Base-by-base conservation (phyloP, 371 early-diverging fungal species). In the Mucor velutinosus region DNA sequence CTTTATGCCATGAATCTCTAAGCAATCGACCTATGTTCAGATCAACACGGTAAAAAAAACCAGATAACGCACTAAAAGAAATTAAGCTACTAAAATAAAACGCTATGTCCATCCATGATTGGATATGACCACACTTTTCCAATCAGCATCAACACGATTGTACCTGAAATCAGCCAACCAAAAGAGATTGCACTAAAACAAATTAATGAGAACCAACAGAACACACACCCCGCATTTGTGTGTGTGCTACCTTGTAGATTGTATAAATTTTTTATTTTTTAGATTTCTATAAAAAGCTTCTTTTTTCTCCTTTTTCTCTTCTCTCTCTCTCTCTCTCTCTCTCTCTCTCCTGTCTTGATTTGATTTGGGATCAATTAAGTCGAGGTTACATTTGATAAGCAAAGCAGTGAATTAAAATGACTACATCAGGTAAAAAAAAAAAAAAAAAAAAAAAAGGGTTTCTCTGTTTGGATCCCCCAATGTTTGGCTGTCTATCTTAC, bases 81-180 rank as follows among this genome's bases (percentile, higher is more conserved):
- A 8, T 11, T 37, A 37, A 37, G 37, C 37, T 37, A 37, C 37
- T 37, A 37, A 37, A 37, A 37, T 37, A 37, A 37, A 37, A 37
- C 37, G 37, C 37, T 14, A 37, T 37, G 56, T 29, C 23, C 12
- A 39, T 37, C 10, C 21, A 19, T 63, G 64, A 63, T 63, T 63
- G 64, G 64, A 56, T 55, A 17, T 32, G 43, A 17, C 33, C 64
- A 39, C 15, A 21, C 51, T 23, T 51, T 19, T 62, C 68, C 62
- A 67, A 67, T 67, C 68, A 67, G 32, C 33, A 55, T 29, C n/a
- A 39, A 47, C 60, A 66, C 56, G 55, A 67, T 55, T 62, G 68
- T 67, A 15, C 68, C 68, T 67, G 68, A 62, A 62, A 25, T 21
- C 5, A 51, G 25, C 51, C 51, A 51, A 51, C 51, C 51, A 51